Base-by-base conservation (phyloP, 345 rosid genomes). In the Eucalyptus dawsonii region DNA sequence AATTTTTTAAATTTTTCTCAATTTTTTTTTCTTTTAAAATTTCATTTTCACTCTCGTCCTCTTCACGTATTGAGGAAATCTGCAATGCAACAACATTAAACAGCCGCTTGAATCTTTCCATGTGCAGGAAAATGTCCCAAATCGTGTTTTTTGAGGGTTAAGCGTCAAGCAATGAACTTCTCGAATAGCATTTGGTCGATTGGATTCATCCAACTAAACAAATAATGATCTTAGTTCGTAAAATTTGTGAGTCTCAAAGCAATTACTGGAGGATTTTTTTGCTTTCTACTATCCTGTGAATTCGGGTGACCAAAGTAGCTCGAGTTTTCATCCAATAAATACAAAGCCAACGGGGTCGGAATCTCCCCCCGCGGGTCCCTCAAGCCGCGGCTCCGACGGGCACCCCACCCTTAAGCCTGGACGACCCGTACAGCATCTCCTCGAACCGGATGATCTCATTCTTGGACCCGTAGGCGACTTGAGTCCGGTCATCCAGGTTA, bases 391-490 rank as follows among this genome's bases (percentile, higher is more conserved):
- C 98, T 90, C 95, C 96, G 85, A 94, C 93, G 42, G 98, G 95
- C 86, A 94, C 95, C 49, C 93, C 98, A 1, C 89, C 89, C 93
- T 95, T 97, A 89, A 97, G 97, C 92, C 98, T 95, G 89, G 99
- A 98, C 29, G 94, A 92, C 67, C 99, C 99, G 24, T 97, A 95
- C 86, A 98, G 93, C 86, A 94, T 96, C 92, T 98, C 99, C 93
- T 97, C 99, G 17, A 98, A 97, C 5, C 99, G 95, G 87, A 97
- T 94, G 67, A 98, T 95, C 94, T 98, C 99, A 4, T 95, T 92
- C 96, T 98, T 97, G 37, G 99, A 98, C 11, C 99, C 99, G 86
- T 95, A 98, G 24, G 99, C 99, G 29, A 98, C 99, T 94, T 98
- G 99, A 87, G 99, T 97, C 94, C 99, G 94, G 34, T 97, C 99